Evolutionary conservation across 2,329 filamentous ascomycete genomes (phyloP).

Genomic region (Alternaria rosae): DNA sequence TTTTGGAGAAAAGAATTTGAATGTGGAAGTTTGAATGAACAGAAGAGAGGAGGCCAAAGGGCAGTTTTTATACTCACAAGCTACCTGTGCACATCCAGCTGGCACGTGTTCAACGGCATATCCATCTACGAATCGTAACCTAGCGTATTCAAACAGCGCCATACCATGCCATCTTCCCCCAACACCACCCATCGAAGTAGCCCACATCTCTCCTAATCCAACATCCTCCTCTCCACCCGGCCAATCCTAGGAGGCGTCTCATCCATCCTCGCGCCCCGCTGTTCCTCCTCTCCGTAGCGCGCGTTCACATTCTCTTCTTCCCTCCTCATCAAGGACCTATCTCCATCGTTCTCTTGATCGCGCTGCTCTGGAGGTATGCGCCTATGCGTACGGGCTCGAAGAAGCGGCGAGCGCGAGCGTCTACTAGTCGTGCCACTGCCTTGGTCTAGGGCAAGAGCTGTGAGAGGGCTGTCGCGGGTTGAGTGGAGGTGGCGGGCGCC

Average conservation of each 20-base stretch:
- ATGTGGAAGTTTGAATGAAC: not conserved
- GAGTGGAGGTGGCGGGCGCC: constrained; percentile 8
- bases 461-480: constrained; percentile 6
- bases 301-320: constrained; percentile 29
- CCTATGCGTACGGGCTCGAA: constrained; percentile 13
- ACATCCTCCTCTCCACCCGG: constrained; percentile 38
- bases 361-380: constrained; percentile 31
- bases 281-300: constrained; percentile 32
- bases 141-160: not conserved
- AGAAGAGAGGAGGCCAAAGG: not conserved
- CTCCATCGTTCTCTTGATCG: constrained; percentile 47
- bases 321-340: constrained; percentile 32
- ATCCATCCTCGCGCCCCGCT: constrained; percentile 37
- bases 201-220: not conserved
- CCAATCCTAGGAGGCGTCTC: constrained; percentile 49
- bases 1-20: not conserved
- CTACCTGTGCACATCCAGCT: not conserved
- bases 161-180: not conserved
- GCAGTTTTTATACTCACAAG: not conserved
- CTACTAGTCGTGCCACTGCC: constrained; percentile 22
- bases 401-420: constrained; percentile 12
- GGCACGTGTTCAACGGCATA: not conserved
- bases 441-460: constrained; percentile 16
- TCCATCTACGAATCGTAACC: not conserved
- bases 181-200: not conserved